Evolutionary conservation across 495 filamentous ascomycete species (phyloP), one percentile per base, ranked within the genome.

Genomic region (Lepidopterella palustris): DNA sequence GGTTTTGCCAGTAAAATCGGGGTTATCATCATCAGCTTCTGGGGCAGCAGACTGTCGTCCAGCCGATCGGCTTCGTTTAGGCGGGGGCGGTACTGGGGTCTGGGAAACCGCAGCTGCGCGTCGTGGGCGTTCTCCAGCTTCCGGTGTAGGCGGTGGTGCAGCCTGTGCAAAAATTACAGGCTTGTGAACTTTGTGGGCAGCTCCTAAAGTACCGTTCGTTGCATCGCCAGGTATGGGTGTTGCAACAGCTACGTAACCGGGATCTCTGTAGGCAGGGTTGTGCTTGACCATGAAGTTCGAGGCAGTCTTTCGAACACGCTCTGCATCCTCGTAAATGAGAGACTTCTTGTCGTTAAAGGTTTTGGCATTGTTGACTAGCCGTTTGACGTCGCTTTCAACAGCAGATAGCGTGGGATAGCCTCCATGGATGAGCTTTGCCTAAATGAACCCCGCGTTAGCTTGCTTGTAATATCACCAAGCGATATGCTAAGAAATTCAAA

Each of bases 361-460:
- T 66, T 90, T 90, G 5, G 87, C 86, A 68, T 90, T 91, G 35
- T 77, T 78, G 57, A 91, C 82, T 76, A 91, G 82, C 42, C 86
- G 85, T 73, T 90, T 90, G 64, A 89, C 78, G 64, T 87, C 87
- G 64, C 82, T 82, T 67, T 91, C 87, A 5, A 91, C 67, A 26
- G 77, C 73, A 23, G 85, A 79, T 40, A 91, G 71, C 31, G 73
- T 82, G 10, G 76, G 65, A 69, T 90, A 95, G 57, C 82, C 79
- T 35, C 79, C 72, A 21, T 78, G 76, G 24, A 80, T 73, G 29
- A 92, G 76, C 71, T 87, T 89, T n/a, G 69, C 78, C 73, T 79
- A 49, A 15, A 29, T 13, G 26, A 1, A 29, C 25, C 10, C 23
- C 23, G 4, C n/a, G 54, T 62, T 53, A 60, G 60, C 55, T 29